A percentile compares a stretch with the other conserved stretches of the same genome.
These are phyloP conservation scores for Crucihimalaya himalaica DNA, from an alignment of 345 rosid genomes.

Conservation along the genomic window DNA sequence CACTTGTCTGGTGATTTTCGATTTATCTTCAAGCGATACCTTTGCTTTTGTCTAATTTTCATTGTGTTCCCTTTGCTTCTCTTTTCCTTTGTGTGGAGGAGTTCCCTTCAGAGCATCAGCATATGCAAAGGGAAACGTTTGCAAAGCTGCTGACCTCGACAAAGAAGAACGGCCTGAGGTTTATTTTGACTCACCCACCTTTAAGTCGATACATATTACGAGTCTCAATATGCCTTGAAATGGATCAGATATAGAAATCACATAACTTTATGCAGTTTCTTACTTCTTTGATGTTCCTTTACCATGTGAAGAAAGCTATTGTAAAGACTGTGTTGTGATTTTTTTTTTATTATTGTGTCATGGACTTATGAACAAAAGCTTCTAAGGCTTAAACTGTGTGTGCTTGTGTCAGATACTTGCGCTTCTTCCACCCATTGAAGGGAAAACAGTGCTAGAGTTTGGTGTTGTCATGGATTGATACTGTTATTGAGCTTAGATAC, in stretches of 20 bases:
- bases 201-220: not conserved
- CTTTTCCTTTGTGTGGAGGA: too few relatives aligned
- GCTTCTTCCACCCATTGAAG: constrained; percentile 74
- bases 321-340: too few relatives aligned
- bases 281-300: not conserved
- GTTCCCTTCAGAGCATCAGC: too few relatives aligned
- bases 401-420: constrained; percentile 61
- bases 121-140: too few relatives aligned
- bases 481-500: too few relatives aligned
- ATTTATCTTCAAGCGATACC: too few relatives aligned
- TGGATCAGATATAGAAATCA: too few relatives aligned
- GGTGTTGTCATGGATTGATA: constrained; percentile 99
- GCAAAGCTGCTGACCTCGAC: constrained; percentile 81
- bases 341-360: not conserved
- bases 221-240: constrained; percentile 4
- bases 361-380: too few relatives aligned
- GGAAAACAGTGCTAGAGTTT: constrained; percentile 75
- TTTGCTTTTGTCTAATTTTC: too few relatives aligned
- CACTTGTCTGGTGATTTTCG: too few relatives aligned
- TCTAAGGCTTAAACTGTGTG: constrained; percentile 17
- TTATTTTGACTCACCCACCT: not conserved
- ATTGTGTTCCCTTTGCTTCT: too few relatives aligned
- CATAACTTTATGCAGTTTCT: not conserved
- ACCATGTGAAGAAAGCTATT: not conserved
- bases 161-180: constrained; percentile 97